Conservation (phyloP, 1,284 basidiomycete species). For the Ustilago nuda region DNA sequence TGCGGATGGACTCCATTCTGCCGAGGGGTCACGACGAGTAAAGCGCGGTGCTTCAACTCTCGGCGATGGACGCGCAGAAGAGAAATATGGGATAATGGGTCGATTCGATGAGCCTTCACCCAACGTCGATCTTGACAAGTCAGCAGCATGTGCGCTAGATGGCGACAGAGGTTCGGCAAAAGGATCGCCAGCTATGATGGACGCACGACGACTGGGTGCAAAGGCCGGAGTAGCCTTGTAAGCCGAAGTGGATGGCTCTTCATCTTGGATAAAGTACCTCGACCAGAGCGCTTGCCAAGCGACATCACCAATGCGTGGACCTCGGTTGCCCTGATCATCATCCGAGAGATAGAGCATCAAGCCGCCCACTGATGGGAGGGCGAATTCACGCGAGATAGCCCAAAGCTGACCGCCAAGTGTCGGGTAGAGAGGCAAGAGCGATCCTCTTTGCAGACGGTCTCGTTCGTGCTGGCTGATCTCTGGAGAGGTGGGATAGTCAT, state of each 20-base stretch:
- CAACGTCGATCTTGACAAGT: slow-evolving; percentile 26
- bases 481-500: slow-evolving; percentile 31
- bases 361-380: slow-evolving; percentile 64
- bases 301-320: slow-evolving; percentile 63
- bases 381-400: slow-evolving; percentile 67
- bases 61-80: slow-evolving; percentile 26
- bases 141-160: slow-evolving; percentile 13
- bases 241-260: slow-evolving; percentile 13
- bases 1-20: slow-evolving; percentile 35
- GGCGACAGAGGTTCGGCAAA: slow-evolving; percentile 16
- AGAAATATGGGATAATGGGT: slow-evolving; percentile 26
- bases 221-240: slow-evolving; percentile 15
- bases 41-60: slow-evolving; percentile 21
- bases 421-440: slow-evolving; percentile 64
- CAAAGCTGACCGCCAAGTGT: slow-evolving; percentile 67
- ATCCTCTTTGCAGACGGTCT: slow-evolving; percentile 54
- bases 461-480: slow-evolving; percentile 23
- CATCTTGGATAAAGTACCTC: slow-evolving; percentile 58
- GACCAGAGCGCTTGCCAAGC: slow-evolving; percentile 66
- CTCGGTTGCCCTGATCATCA: slow-evolving; percentile 62
- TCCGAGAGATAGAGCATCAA: slow-evolving; percentile 63
- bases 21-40: slow-evolving; percentile 19
- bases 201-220: slow-evolving; percentile 25
- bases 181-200: slow-evolving; percentile 9
- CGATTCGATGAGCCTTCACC: slow-evolving; percentile 23